Evolutionary conservation across 169 alveolate genomes (phyloP).

Genomic region (Eimeria sp.): DNA sequence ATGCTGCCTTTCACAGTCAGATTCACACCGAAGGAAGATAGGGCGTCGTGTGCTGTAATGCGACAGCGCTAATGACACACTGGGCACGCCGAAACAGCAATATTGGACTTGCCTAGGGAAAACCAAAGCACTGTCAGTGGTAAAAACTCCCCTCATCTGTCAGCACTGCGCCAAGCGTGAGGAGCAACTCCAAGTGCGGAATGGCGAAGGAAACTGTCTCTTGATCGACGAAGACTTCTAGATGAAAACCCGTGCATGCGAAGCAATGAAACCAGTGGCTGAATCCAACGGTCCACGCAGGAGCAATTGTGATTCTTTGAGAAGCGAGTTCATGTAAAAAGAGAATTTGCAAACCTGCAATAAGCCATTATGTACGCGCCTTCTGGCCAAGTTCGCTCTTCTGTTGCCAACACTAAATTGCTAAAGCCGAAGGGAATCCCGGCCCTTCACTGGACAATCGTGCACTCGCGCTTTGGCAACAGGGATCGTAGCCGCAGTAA

Average conservation of each 20-base stretch:
- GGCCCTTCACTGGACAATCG: constrained; percentile 64
- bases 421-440: constrained; percentile 54
- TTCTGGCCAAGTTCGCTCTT: background rate
- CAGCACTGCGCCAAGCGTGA: too few relatives aligned
- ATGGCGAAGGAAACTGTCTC: too few relatives aligned
- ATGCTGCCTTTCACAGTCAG: background rate
- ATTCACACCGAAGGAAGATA: background rate
- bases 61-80: too few relatives aligned
- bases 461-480: constrained; percentile 53
- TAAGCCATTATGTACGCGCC: background rate
- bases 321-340: background rate
- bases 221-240: background rate
- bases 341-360: background rate
- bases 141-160: too few relatives aligned
- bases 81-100: too few relatives aligned
- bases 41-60: background rate
- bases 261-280: background rate
- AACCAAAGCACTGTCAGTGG: too few relatives aligned
- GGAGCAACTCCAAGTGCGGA: too few relatives aligned
- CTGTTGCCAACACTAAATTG: background rate
- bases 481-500: constrained; percentile 21
- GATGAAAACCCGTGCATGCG: background rate
- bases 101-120: too few relatives aligned
- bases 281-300: too few relatives aligned
- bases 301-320: background rate